These are phyloP conservation scores for Erigeron canadensis DNA, from an alignment of 129 eudicot species.

Conservation along the genomic window DNA sequence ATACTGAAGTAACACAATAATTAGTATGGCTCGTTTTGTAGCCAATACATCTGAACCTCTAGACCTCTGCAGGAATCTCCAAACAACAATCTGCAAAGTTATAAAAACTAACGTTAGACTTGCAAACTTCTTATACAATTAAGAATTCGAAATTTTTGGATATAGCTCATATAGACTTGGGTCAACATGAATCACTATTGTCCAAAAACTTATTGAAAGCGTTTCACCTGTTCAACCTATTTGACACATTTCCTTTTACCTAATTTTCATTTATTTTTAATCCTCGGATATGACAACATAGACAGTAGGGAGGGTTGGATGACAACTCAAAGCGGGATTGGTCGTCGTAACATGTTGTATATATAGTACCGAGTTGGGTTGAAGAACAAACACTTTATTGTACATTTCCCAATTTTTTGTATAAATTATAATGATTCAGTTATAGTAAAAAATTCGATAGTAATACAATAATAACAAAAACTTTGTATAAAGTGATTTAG, in stretches of 20 bases:
- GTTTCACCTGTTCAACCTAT: no score
- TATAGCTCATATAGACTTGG: no score
- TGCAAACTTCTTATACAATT: conserved; percentile 5
- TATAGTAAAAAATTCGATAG: neutral
- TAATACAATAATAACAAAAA: neutral
- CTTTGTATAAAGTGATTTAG: neutral
- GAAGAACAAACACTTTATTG: neutral
- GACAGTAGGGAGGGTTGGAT: neutral
- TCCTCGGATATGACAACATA: no score
- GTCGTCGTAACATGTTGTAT: neutral
- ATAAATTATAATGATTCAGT: neutral
- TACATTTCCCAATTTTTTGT: neutral
- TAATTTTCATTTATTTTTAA: no score
- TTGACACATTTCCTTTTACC: no score
- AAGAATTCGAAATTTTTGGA: neutral
- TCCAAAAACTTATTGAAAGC: no score
- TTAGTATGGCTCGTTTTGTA: conserved; percentile 75
- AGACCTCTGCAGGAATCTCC: conserved; percentile 77
- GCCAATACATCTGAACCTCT: conserved; percentile 76
- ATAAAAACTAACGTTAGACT: neutral
- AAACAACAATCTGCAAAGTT: conserved; percentile 69
- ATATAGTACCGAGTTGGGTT: neutral
- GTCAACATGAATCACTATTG: no score
- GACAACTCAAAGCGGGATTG: neutral
- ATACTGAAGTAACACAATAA: conserved; percentile 73